Conservation (phyloP, 1,284 basidiomycete genomes). For the Ustilago trichophora region DNA sequence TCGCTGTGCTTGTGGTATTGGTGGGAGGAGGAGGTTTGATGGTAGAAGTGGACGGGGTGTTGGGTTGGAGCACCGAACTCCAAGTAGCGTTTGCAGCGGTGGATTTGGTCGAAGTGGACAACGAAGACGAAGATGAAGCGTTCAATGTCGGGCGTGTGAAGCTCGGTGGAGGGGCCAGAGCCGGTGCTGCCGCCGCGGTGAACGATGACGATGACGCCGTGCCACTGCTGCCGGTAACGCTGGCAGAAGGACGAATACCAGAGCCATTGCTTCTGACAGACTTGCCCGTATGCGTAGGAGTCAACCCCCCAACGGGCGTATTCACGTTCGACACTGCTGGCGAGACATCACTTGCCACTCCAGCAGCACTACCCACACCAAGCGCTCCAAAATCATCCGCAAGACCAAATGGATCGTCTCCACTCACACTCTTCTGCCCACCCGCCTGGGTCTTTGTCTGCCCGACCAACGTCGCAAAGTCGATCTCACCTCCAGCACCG, state of each 20-base stretch:
- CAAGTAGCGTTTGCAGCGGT: constrained; percentile 14
- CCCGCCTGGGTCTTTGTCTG: constrained; percentile 32
- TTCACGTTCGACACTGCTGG: constrained; percentile 18
- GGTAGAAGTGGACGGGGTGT: background rate
- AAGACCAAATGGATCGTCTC: constrained; percentile 45
- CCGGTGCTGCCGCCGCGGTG: background rate
- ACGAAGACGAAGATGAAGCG: constrained; percentile 10
- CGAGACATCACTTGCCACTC: constrained; percentile 30
- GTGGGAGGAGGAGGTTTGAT: background rate
- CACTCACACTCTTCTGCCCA: constrained; percentile 7
- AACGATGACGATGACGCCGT: background rate
- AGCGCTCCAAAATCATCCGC: constrained; percentile 29
- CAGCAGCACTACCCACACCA: background rate
- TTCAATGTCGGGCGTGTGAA: constrained; percentile 14
- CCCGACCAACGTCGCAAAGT: constrained; percentile 62
- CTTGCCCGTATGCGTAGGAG: constrained; percentile 39
- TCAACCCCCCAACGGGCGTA: constrained; percentile 23
- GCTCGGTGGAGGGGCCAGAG: constrained; percentile 24
- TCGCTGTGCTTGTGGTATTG: background rate
- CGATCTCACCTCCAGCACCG: constrained; percentile 55
- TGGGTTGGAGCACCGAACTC: constrained; percentile 27
- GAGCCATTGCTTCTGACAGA: background rate
- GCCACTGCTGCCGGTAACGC: background rate
- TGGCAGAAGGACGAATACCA: background rate
- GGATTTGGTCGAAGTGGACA: constrained; percentile 1